Evolutionary conservation across 805 yeast genomes (phyloP), one percentile per base, ranked within the genome.

Genomic region (Teunomyces gatunensis): DNA sequence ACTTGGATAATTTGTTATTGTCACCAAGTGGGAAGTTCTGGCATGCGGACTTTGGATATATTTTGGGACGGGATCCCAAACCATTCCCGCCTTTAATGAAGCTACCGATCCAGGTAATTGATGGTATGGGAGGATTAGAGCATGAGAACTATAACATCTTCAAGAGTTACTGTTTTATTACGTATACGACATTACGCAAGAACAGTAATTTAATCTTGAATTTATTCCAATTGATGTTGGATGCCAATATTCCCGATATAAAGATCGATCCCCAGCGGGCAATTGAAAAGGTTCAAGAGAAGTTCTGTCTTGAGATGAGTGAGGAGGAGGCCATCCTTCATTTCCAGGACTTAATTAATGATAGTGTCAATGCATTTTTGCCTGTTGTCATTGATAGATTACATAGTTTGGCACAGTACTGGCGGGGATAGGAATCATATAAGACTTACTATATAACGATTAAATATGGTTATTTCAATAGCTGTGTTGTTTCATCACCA

Each of bases 51-150:
- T 94, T 89, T 65, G 99, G 99, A 1, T 94, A 94, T 60, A 92
- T 94, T 43, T 71, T 94, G 46, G 99, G 99, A 0, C 84, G 91
- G 45, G 99, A 94, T 64, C 99, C 99, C 2, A 94, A 94, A 64
- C 98, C 98, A 11, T 94, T 94, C 68, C 98, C 99, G 11, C 99
- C 99, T 1, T 75, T 92, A 69, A 94, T 94, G 97, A 94, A 94
- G 61, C 71, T 94, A 33, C 99, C 99, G 0, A 94, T 94, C 36
- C 99, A 94, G 66, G 86, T 94, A 13, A 87, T 94, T 36, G 99
- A 94, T 54, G 98, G 97, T 0, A 94, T 94, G 89, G 99, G 99
- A 1, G 99, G 98, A 1, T 78, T 89, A 44, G 77, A 79, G 52
- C 89, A 92, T 44, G 87, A 85, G 37, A 91, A 92, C 63, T 94